Base-by-base conservation (phyloP, 192 early-diverging fungal species). In the Coemansia sp. region DNA sequence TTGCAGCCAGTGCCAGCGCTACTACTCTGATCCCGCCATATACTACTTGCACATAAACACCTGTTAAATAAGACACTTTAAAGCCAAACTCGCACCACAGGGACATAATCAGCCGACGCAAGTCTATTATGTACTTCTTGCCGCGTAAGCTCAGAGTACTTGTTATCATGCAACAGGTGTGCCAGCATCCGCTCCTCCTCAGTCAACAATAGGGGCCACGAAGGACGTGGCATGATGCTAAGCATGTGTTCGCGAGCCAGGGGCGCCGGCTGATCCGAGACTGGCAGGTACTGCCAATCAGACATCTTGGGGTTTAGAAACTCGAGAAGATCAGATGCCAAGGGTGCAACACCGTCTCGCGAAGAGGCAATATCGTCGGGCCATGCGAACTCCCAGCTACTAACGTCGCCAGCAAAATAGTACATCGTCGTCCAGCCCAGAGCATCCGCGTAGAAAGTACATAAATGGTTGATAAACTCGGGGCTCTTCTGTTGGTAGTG, bases 1-100 rank as follows among this genome's bases (percentile, higher is more conserved):
- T 56, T 79, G 76, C 61, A 79, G 76, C 71, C 76, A 79, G 55
- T 79, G 76, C 71, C 53, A 66, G n/a, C n/a, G 11, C 16, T 79
- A 60, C 35, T 79, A 67, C 61, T 16, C 45, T 7, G 60, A 56
- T 47, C 76, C 76, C 15, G 22, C 61, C 8, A 32, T 61, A 3
- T 79, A 55, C 35, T 74, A 32, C 34, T 32, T 29, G 18, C 76
- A 79, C 30, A 73, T 79, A 15, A 45, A 49, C 30, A 18, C 44
- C 3, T 78, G 76, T 56, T 35, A 40, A 61, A 24, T 67, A 59
- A 24, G 24, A 24, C 24, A 24, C 24, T 24, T 38, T 63, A 73
- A 27, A 63, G 10, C 71, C 71, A 73, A 18, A 73, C 53, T 34
- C 34, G 22, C 16, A 73, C 71, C 34, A 63, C 29, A 4, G 70